Percentiles rank a stretch among this genome's conserved stretches.
Conservation (phyloP, 345 rosid species). For the Arabis hirsuta region DNA sequence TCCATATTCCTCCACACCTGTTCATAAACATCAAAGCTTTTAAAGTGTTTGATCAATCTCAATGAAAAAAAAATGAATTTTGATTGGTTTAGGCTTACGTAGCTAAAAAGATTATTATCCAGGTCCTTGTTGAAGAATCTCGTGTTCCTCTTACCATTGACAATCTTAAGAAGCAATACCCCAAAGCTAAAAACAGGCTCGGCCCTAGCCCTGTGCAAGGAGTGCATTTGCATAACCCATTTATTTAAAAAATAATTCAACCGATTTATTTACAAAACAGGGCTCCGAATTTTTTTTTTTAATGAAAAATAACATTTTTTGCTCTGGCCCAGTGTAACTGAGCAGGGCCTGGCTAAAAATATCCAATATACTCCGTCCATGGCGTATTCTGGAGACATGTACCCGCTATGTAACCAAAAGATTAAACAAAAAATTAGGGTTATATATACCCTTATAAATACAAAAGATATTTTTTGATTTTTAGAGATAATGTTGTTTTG, state of each 20-base stretch:
- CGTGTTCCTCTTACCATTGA: not conserved
- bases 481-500: not conserved
- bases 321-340: too few relatives aligned
- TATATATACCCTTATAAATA: too few relatives aligned
- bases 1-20: constrained; percentile 15
- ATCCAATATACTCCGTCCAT: not conserved
- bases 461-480: too few relatives aligned
- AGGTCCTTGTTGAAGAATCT: not conserved
- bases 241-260: too few relatives aligned
- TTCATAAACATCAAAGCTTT: too few relatives aligned
- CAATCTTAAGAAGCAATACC: constrained; percentile 19
- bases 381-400: constrained; percentile 21
- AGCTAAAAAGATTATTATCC: not conserved
- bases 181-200: constrained; percentile 30
- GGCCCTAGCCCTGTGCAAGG: too few relatives aligned
- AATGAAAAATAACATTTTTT: too few relatives aligned
- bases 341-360: too few relatives aligned
- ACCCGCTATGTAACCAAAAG: not conserved
- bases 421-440: not conserved
- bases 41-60: not conserved
- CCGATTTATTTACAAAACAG: too few relatives aligned
- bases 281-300: not conserved
- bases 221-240: too few relatives aligned
- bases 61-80: not conserved
- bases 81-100: not conserved